Conservation (phyloP, 148 eudicot species). For the Fallopia convolvulus region DNA sequence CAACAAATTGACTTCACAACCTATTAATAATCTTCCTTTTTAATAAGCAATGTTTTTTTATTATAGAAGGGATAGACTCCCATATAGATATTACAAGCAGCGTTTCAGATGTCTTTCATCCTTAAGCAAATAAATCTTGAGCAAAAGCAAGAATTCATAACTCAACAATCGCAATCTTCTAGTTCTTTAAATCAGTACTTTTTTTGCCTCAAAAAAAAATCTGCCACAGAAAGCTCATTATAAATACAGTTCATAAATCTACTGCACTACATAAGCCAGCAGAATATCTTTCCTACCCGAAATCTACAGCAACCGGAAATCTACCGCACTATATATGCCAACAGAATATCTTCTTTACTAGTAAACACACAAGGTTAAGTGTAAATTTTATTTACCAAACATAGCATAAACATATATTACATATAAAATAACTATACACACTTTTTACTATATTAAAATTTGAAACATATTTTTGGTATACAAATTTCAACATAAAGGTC, state of each 20-base stretch:
- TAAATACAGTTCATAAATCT: not conserved
- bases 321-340: not conserved
- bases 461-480: not conserved
- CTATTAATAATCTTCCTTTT: not conserved
- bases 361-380: not conserved
- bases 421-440: not conserved
- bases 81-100: not conserved
- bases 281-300: not conserved
- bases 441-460: not conserved
- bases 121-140: not conserved
- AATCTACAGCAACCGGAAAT: not conserved
- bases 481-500: not conserved
- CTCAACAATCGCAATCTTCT: not conserved
- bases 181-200: not conserved
- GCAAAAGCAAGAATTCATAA: not conserved
- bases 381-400: not conserved
- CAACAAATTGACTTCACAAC: not conserved
- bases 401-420: not conserved
- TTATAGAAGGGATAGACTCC: not conserved
- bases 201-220: not conserved
- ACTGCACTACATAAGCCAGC: not conserved
- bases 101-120: not conserved
- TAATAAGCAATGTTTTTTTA: not conserved
- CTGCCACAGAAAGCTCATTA: slow-evolving; percentile 1
- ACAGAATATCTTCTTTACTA: not conserved